A percentile compares a stretch with the other conserved stretches of the same genome.
Conservation (phyloP, 805 yeast species). For the Lipomyces japonicus region DNA sequence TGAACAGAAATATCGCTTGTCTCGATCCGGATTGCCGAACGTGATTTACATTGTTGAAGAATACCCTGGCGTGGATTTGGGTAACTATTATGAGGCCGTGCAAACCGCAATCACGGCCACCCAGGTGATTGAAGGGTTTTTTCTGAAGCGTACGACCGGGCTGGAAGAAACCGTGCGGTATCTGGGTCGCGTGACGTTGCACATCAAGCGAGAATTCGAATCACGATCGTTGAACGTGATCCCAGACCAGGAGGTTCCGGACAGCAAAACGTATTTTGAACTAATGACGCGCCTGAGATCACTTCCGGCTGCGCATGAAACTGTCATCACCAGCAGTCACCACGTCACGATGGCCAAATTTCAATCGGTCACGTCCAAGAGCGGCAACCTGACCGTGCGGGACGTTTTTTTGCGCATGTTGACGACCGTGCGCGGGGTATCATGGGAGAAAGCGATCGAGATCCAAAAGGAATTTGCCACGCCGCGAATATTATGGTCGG, state of each 20-base stretch:
- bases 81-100: constrained; percentile 50
- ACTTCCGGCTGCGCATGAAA: background rate
- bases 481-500: constrained; percentile 55
- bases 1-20: constrained; percentile 80
- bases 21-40: constrained; percentile 61
- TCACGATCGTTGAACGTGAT: constrained; percentile 39
- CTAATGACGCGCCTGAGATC: constrained; percentile 12
- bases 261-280: constrained; percentile 13
- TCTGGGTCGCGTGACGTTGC: constrained; percentile 48
- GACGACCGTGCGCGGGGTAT: constrained; percentile 74
- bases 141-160: constrained; percentile 61
- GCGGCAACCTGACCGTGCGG: constrained; percentile 62
- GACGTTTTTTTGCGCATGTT: constrained; percentile 75
- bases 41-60: constrained; percentile 81
- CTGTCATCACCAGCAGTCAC: constrained; percentile 31
- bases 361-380: constrained; percentile 65
- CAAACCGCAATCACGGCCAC: constrained; percentile 73
- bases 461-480: constrained; percentile 72
- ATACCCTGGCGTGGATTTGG: constrained; percentile 44
- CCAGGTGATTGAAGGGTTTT: constrained; percentile 61
- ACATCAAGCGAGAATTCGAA: constrained; percentile 43
- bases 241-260: constrained; percentile 38
- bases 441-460: constrained; percentile 77
- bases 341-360: constrained; percentile 52
- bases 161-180: constrained; percentile 71